Evolutionary conservation across 106 monocot species (phyloP).

Genomic region (Allium cepa): DNA sequence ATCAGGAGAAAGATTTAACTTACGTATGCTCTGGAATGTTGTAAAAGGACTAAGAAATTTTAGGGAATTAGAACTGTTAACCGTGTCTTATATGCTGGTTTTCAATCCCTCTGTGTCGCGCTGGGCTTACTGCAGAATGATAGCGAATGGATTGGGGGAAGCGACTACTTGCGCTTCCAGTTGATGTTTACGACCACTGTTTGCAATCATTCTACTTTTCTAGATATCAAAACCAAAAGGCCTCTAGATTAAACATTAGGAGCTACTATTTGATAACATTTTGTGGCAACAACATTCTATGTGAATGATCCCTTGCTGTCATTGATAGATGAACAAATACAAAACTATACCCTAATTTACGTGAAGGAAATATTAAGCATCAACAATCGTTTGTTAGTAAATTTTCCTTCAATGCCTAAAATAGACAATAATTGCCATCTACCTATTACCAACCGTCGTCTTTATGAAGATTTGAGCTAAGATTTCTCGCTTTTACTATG

Average conservation of each 20-base stretch:
- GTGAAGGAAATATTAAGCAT: not conserved
- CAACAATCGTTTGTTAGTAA: not conserved
- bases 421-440: too few relatives aligned
- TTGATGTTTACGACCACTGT: not conserved
- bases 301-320: not conserved
- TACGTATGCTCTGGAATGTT: not conserved
- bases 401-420: not conserved
- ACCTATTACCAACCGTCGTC: not conserved
- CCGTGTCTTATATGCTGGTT: not conserved
- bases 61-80: not conserved
- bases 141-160: not conserved
- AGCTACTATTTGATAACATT: not conserved
- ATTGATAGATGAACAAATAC: not conserved
- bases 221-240: not conserved
- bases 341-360: not conserved
- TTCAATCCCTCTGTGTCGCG: not conserved
- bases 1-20: not conserved
- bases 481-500: not conserved
- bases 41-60: not conserved
- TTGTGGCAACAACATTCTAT: not conserved
- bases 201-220: not conserved
- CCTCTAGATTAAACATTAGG: not conserved
- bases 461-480: slow-evolving; percentile 6
- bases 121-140: not conserved
- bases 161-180: not conserved